These are phyloP conservation scores for Lodderomyces theae DNA, from an alignment of 1,139 yeast species.

Conservation along the genomic window DNA sequence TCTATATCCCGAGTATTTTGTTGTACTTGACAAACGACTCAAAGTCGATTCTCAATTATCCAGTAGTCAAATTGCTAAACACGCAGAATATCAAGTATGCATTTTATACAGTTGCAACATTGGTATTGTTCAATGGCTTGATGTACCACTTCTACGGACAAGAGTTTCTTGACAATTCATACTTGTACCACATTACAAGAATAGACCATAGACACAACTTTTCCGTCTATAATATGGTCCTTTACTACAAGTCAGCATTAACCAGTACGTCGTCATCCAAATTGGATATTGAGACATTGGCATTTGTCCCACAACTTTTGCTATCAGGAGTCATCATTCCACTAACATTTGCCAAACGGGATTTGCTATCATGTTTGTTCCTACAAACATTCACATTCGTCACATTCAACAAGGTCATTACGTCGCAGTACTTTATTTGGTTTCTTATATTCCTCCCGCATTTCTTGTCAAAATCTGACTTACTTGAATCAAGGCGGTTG, in stretches of 20 bases:
- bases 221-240: slow-evolving; percentile 75
- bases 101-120: slow-evolving; percentile 38
- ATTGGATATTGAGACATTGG: slow-evolving; percentile 42
- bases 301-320: slow-evolving; percentile 80
- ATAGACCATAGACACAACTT: slow-evolving; percentile 94
- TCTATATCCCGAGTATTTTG: slow-evolving; percentile 63
- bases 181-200: slow-evolving; percentile 77
- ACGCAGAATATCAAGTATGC: slow-evolving; percentile 45
- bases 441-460: slow-evolving; percentile 81
- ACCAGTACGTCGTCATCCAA: neutral
- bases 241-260: slow-evolving; percentile 62
- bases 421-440: slow-evolving; percentile 94
- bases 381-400: slow-evolving; percentile 92
- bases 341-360: slow-evolving; percentile 48
- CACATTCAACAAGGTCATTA: slow-evolving; percentile 88
- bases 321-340: slow-evolving; percentile 64
- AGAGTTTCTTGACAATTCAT: slow-evolving; percentile 77
- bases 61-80: slow-evolving; percentile 41
- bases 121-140: slow-evolving; percentile 43
- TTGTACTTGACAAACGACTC: slow-evolving; percentile 24
- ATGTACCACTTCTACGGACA: slow-evolving; percentile 72
- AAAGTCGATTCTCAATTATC: slow-evolving; percentile 24
- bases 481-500: slow-evolving; percentile 23
- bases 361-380: slow-evolving; percentile 65
- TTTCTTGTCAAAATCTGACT: slow-evolving; percentile 47